A percentile compares a stretch with the other conserved stretches of the same genome.
Evolutionary conservation across 2,329 filamentous ascomycete genomes (phyloP).

Genomic region (Fusarium dimerum): DNA sequence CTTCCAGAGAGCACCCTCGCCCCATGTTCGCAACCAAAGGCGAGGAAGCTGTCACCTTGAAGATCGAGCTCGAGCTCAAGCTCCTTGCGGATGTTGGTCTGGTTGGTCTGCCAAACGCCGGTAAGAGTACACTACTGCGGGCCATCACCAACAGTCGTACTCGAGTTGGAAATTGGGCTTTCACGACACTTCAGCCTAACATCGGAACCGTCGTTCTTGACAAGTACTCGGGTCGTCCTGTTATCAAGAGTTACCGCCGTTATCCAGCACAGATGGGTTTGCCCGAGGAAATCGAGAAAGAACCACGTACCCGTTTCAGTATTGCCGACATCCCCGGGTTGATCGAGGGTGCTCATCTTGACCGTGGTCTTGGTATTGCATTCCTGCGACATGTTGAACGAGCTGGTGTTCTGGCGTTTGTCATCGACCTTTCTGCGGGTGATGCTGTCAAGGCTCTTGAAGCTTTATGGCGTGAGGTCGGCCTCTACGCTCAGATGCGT

Average conservation of each 20-base stretch:
- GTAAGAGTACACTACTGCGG: constrained; percentile 89
- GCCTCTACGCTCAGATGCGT: constrained; percentile 78
- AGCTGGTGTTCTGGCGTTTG: constrained; percentile 89
- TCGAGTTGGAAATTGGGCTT: constrained; percentile 91
- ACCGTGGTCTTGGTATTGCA: constrained; percentile 85
- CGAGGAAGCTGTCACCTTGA: constrained; percentile 74
- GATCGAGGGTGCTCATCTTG: constrained; percentile 88
- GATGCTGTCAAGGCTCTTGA: constrained; percentile 79
- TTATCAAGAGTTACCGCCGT: constrained; percentile 41
- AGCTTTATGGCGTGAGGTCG: constrained; percentile 86
- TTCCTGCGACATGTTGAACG: constrained; percentile 95
- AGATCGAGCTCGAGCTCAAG: constrained; percentile 88
- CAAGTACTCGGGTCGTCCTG: constrained; percentile 75
- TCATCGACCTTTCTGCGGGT: constrained; percentile 79
- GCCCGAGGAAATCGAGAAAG: constrained; percentile 48
- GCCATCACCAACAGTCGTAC: constrained; percentile 87
- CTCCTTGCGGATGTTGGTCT: constrained; percentile 92
- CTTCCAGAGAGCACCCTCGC: constrained; percentile 69
- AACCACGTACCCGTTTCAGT: constrained; percentile 76
- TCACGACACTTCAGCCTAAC: constrained; percentile 92
- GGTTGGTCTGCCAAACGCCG: constrained; percentile 92
- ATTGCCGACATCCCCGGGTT: constrained; percentile 95
- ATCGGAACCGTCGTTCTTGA: constrained; percentile 96
- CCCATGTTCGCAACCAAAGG: constrained; percentile 90
- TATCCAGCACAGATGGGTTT: constrained; percentile 38